Percentiles rank a stretch among this genome's conserved stretches.
Conservation (phyloP, 1,139 yeast genomes). For the Torulaspora globosa region DNA sequence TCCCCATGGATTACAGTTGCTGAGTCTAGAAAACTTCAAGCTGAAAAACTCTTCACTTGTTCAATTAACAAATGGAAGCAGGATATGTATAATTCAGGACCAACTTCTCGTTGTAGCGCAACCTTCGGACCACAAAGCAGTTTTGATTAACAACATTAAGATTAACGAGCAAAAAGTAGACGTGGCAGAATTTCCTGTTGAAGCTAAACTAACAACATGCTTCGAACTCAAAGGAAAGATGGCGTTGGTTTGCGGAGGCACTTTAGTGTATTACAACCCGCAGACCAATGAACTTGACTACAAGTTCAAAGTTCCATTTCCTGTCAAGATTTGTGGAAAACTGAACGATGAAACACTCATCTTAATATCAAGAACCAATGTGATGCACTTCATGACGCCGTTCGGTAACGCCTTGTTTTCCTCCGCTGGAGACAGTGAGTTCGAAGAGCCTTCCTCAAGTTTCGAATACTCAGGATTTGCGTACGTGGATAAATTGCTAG, state of each 20-base stretch:
- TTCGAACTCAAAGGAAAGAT: constrained; percentile 19
- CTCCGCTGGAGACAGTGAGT: constrained; percentile 22
- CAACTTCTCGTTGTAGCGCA: constrained; percentile 29
- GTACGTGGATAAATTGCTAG: constrained; percentile 24
- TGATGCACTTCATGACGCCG: constrained; percentile 24
- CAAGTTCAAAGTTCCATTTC: constrained; percentile 13
- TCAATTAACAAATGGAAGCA: constrained; percentile 28
- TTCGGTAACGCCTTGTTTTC: constrained; percentile 32
- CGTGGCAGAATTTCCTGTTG: constrained; percentile 11
- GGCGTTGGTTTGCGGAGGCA: constrained; percentile 19
- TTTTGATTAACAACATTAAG: constrained; percentile 20
- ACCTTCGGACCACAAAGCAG: constrained; percentile 8
- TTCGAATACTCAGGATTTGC: constrained; percentile 25
- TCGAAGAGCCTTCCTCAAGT: constrained; percentile 6
- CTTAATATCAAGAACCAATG: constrained; percentile 24
- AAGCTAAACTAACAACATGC: constrained; percentile 13
- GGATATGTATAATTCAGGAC: constrained; percentile 34
- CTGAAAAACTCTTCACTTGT: constrained; percentile 28
- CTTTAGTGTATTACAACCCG: constrained; percentile 22
- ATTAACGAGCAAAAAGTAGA: constrained; percentile 17
- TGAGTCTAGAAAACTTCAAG: constrained; percentile 38
- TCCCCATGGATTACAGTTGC: constrained; percentile 41
- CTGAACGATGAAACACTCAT: constrained; percentile 22
- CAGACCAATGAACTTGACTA: constrained; percentile 13
- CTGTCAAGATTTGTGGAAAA: constrained; percentile 21